Percentiles rank a stretch among this genome's conserved stretches.
phyloP scores from a whole-genome alignment of 306 rosid species.

The Prunus persica region Prunus_persica_NCBIv2 NC_034012.1:19877501-19878000 shows the following conservation, averaged over 20 bases:
- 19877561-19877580: constrained; percentile 97
- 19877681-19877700: constrained; percentile 78
- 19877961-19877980: no score
- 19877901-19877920: no score
- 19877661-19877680: constrained; percentile 51
- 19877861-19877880: no score
- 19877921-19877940: no score
- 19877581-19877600: constrained; percentile 67
- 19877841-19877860: no score
- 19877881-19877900: no score
- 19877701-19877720: constrained; percentile 99
- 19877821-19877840: background rate
- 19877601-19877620: constrained; percentile 26
- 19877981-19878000: no score
- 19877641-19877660: background rate
- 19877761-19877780: background rate
- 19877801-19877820: background rate
- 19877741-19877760: constrained; percentile 56
- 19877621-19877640: constrained; percentile 12
- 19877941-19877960: no score
- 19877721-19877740: constrained; percentile 86
- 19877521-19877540: constrained; percentile 79
- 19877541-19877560: constrained; percentile 75
- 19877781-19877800: background rate
- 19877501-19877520: constrained; percentile 61